Evolutionary conservation across 208 protist species (phyloP).

Genomic region (Leishmania guyanensis): DNA sequence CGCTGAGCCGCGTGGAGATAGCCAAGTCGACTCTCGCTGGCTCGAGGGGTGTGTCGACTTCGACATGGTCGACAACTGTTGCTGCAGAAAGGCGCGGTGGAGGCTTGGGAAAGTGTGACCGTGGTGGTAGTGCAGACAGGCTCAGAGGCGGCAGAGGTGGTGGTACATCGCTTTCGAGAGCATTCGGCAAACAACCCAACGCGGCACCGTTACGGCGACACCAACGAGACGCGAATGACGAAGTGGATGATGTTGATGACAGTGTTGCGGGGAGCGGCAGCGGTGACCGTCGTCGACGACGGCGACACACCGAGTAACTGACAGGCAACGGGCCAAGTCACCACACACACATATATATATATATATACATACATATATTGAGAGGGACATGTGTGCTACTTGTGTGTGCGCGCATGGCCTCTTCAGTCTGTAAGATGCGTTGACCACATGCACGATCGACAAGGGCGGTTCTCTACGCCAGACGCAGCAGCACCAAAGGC

Average conservation of each 20-base stretch:
- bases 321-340: background rate
- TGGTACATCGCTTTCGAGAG: background rate
- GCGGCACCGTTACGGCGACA: slow-evolving; percentile 20
- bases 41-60: slow-evolving; percentile 2
- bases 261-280: background rate
- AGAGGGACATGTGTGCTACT: no score
- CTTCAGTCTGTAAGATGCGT: background rate
- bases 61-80: slow-evolving; percentile 8
- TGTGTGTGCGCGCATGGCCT: background rate
- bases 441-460: background rate
- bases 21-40: slow-evolving; percentile 37
- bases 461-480: background rate
- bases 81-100: slow-evolving; percentile 6
- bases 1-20: slow-evolving; percentile 69
- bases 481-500: background rate
- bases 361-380: background rate
- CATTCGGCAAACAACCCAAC: slow-evolving; percentile 17
- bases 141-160: background rate
- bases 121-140: background rate
- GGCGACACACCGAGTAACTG: slow-evolving; percentile 5
- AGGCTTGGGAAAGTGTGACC: slow-evolving; percentile 17
- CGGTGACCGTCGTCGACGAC: slow-evolving; percentile 13
- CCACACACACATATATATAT: background rate
- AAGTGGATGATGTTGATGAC: slow-evolving; percentile 9
- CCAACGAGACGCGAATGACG: slow-evolving; percentile 3